Evolutionary conservation across 192 early-diverging fungal species (phyloP).

Genomic region (Coemansia furcata): DNA sequence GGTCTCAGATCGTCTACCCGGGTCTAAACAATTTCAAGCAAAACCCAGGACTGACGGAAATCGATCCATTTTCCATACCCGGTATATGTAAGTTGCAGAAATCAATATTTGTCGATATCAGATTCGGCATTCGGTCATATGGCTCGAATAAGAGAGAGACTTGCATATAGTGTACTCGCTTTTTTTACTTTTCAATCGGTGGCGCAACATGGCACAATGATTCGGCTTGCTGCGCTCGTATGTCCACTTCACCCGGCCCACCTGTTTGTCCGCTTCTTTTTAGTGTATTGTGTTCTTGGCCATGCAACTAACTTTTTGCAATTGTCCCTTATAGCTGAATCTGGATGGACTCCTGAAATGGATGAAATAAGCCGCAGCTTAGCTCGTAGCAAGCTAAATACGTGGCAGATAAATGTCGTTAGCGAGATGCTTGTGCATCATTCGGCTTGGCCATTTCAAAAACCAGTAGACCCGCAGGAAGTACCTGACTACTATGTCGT

Average conservation of each 20-base stretch:
- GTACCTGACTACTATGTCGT: slow-evolving; percentile 95
- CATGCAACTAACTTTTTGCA: not conserved
- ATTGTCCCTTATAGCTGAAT: slow-evolving; percentile 56
- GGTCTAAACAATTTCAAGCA: slow-evolving; percentile 74
- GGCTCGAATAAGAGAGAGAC: not conserved
- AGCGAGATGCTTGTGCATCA: slow-evolving; percentile 74
- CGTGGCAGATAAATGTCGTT: slow-evolving; percentile 66
- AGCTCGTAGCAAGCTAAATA: slow-evolving; percentile 52
- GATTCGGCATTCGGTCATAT: not conserved
- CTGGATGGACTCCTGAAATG: slow-evolving; percentile 93
- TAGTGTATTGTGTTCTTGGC: not conserved
- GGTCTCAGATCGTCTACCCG: slow-evolving; percentile 74
- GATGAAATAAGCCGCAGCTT: slow-evolving; percentile 53
- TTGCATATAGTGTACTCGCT: not conserved
- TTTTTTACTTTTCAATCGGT: not conserved
- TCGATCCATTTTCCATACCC: slow-evolving; percentile 84
- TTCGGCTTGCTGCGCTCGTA: not conserved
- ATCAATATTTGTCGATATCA: not conserved
- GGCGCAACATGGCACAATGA: not conserved
- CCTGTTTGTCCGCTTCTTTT: not conserved
- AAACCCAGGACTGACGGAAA: slow-evolving; percentile 32
- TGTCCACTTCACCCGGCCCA: not conserved
- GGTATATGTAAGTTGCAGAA: slow-evolving; percentile 62
- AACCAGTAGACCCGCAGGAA: slow-evolving; percentile 82
- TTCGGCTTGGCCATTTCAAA: slow-evolving; percentile 89